phyloP scores from a whole-genome alignment of 2,329 filamentous ascomycete species.

The Aspergillus latus region DNA sequence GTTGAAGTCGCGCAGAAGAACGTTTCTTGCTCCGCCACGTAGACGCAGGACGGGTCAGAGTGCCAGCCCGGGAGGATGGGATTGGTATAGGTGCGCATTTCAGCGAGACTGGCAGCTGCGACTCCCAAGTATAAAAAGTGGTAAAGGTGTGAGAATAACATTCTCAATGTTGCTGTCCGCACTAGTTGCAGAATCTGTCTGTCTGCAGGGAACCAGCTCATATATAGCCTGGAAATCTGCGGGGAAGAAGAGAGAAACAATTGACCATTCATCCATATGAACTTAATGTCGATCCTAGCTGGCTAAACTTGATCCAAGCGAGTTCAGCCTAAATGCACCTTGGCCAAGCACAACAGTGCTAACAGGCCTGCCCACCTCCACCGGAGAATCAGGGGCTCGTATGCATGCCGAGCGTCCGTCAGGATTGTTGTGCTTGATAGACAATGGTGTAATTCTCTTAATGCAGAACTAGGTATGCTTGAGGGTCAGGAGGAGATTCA shows the following conservation, averaged over 20 bases:
- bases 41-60: conserved; percentile 49
- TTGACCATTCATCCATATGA: neutral
- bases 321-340: neutral
- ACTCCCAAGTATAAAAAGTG: neutral
- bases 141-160: too few species aligned
- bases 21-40: conserved; percentile 38
- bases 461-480: too few species aligned
- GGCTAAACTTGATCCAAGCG: neutral
- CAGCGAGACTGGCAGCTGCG: neutral
- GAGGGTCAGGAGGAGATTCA: too few species aligned
- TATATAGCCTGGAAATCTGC: too few species aligned
- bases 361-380: neutral
- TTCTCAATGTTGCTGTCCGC: too few species aligned
- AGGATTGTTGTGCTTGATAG: too few species aligned
- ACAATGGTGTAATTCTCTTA: too few species aligned
- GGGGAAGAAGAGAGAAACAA: neutral
- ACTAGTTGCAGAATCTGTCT: too few species aligned
- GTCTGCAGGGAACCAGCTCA: neutral
- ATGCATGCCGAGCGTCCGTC: too few species aligned
- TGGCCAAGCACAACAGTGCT: too few species aligned
- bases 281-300: neutral
- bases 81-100: conserved; percentile 29
- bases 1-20: conserved; percentile 49
- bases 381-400: neutral
- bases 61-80: conserved; percentile 51